A percentile compares a stretch with the other conserved stretches of the same genome.
phyloP scores from a whole-genome alignment of 1,139 yeast species.

The Kodamaea suecica region DNA sequence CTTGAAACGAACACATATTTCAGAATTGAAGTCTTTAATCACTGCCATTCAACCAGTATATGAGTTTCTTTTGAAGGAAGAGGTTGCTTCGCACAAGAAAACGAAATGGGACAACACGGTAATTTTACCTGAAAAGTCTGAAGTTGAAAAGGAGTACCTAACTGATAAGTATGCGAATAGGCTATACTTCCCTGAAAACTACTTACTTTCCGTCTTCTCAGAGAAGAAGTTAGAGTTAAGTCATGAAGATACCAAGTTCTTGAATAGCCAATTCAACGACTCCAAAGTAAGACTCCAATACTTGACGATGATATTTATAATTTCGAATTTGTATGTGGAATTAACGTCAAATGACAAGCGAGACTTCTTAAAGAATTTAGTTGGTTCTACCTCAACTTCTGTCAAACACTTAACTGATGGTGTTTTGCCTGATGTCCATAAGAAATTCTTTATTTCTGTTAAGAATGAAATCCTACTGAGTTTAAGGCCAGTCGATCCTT shows the following conservation, averaged over 20 bases:
- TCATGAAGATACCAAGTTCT: constrained; percentile 27
- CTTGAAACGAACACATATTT: constrained; percentile 22
- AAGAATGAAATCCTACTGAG: constrained; percentile 26
- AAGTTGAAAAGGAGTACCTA: constrained; percentile 19
- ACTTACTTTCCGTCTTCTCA: constrained; percentile 33
- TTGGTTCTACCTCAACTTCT: constrained; percentile 22
- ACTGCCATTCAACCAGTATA: constrained; percentile 27
- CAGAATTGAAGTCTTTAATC: constrained; percentile 22
- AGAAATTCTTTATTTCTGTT: constrained; percentile 22
- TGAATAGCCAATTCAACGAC: constrained; percentile 25
- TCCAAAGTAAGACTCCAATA: constrained; percentile 29
- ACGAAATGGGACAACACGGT: constrained; percentile 20
- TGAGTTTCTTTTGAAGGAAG: constrained; percentile 31
- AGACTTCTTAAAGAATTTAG: constrained; percentile 22
- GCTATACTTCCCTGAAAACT: constrained; percentile 37
- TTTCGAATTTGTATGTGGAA: constrained; percentile 32
- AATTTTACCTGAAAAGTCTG: constrained; percentile 16
- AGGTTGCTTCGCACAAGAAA: constrained; percentile 18
- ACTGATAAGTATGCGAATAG: constrained; percentile 21
- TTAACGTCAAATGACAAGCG: constrained; percentile 23
- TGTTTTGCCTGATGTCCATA: constrained; percentile 24
- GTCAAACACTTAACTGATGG: constrained; percentile 41
- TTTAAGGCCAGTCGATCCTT: constrained; percentile 24
- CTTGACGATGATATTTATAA: constrained; percentile 33
- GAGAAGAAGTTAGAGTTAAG: constrained; percentile 16